Evolutionary conservation across 768 basidiomycete species (phyloP).

Genomic region (Royoungia palumana): DNA sequence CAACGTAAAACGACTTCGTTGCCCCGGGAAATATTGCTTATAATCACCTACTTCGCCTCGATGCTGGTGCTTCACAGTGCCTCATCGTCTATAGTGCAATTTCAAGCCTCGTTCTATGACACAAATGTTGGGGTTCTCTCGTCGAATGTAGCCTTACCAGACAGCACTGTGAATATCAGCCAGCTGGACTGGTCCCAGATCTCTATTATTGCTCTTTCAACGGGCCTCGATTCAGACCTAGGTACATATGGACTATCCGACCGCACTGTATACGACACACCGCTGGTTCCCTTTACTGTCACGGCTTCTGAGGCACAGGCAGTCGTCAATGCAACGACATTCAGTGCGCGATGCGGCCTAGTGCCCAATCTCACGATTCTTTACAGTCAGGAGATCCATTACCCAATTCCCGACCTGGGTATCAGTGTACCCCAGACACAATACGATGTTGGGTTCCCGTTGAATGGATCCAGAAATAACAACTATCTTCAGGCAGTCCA

Average conservation of each 20-base stretch:
- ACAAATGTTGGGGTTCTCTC: background rate
- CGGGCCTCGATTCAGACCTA: background rate
- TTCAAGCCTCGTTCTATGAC: slow-evolving; percentile 18
- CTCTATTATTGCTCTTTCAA: background rate
- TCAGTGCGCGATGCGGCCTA: background rate
- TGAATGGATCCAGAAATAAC: background rate
- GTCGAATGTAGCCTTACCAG: slow-evolving; percentile 3
- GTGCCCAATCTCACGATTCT: background rate
- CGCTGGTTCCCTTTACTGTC: background rate
- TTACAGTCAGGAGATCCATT: no score
- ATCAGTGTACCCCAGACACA: no score
- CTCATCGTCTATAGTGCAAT: slow-evolving; percentile 20
- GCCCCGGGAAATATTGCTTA: background rate
- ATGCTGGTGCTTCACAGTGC: slow-evolving; percentile 22
- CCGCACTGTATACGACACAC: background rate
- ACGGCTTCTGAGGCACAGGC: background rate
- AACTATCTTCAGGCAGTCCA: background rate
- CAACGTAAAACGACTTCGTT: slow-evolving; percentile 17
- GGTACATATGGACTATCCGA: background rate
- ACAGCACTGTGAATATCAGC: background rate
- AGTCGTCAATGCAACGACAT: background rate
- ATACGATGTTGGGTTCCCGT: background rate
- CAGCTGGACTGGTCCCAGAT: background rate
- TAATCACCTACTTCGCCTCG: slow-evolving; percentile 12
- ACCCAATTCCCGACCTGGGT: no score